These are phyloP conservation scores for Solanum tacnaense DNA, from an alignment of 257 asterid genomes.

Conservation along the genomic window DNA sequence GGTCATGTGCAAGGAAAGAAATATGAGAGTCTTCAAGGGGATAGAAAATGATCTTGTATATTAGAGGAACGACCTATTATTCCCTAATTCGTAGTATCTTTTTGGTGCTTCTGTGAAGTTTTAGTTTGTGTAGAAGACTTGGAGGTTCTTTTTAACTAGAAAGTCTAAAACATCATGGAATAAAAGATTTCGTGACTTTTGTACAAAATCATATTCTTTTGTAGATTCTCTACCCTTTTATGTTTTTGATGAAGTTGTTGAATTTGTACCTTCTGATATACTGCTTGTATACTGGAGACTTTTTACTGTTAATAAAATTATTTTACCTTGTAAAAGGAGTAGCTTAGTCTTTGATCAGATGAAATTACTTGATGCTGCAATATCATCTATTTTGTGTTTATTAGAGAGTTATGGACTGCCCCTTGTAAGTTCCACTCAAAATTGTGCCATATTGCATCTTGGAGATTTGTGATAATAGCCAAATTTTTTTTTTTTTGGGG, in stretches of 20 bases:
- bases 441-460: neutral
- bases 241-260: neutral
- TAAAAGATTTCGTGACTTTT: neutral
- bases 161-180: neutral
- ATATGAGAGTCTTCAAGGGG: neutral
- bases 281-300: neutral
- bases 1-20: neutral
- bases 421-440: neutral
- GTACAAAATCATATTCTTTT: neutral
- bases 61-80: neutral
- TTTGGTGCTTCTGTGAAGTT: neutral
- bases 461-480: neutral
- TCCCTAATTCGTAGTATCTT: neutral
- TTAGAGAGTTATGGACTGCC: neutral
- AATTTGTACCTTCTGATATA: neutral
- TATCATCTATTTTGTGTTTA: neutral
- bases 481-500: neutral
- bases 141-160: neutral
- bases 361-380: neutral
- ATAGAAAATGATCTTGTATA: neutral
- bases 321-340: neutral
- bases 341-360: neutral
- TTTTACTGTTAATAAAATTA: neutral
- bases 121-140: neutral
- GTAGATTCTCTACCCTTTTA: neutral